A percentile compares a stretch with the other conserved stretches of the same genome.
Conservation (phyloP, 768 basidiomycete genomes). For the Xanthoconium purpureum region DNA sequence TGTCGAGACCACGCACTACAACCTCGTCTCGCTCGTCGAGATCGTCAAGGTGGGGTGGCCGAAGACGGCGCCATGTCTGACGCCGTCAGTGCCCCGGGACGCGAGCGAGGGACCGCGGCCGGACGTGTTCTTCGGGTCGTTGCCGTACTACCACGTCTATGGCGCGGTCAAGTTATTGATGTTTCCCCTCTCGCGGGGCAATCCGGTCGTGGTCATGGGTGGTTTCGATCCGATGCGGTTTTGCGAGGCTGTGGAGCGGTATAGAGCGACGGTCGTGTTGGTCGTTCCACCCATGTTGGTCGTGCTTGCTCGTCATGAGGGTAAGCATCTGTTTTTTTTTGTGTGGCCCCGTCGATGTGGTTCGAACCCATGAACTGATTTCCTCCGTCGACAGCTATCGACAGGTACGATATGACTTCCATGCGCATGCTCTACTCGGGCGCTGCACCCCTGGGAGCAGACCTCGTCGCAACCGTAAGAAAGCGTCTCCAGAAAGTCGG, state of each 20-base stretch:
- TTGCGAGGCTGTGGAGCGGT: constrained; percentile 61
- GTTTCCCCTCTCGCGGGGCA: constrained; percentile 50
- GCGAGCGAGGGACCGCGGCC: neutral
- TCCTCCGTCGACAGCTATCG: constrained; percentile 43
- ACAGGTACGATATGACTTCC: constrained; percentile 63
- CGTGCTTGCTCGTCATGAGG: constrained; percentile 64
- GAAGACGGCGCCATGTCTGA: constrained; percentile 28
- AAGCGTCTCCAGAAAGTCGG: constrained; percentile 41
- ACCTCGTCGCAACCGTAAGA: constrained; percentile 53
- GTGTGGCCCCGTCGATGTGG: no score
- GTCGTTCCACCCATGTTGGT: constrained; percentile 87
- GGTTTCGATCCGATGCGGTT: constrained; percentile 72
- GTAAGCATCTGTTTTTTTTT: constrained; percentile 34
- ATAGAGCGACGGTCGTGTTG: constrained; percentile 54
- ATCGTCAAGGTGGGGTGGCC: constrained; percentile 51
- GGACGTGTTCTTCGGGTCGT: constrained; percentile 58
- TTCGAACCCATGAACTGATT: no score
- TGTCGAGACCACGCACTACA: constrained; percentile 65
- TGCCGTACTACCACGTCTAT: constrained; percentile 60
- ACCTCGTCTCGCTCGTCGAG: constrained; percentile 57
- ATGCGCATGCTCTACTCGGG: constrained; percentile 62
- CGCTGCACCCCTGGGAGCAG: constrained; percentile 75
- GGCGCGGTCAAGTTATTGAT: constrained; percentile 62
- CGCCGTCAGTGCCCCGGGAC: constrained; percentile 9
- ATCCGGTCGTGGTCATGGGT: constrained; percentile 54